phyloP scores from a whole-genome alignment of 805 yeast species.

The Ogataea saltuana region DNA sequence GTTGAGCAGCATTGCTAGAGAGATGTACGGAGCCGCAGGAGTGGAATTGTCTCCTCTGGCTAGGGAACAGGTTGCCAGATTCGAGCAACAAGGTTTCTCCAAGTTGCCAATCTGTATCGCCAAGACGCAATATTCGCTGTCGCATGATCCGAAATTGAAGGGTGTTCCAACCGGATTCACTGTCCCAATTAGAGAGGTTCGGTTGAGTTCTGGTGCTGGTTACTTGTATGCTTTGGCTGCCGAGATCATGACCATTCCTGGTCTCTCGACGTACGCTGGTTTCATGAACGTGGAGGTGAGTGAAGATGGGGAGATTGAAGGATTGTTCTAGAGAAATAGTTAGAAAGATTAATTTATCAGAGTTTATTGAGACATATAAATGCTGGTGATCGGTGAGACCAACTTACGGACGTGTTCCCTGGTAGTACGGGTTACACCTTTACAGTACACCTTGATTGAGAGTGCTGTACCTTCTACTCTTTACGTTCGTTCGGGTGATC shows the following conservation, averaged over 20 bases:
- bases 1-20: conserved; percentile 63
- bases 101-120: conserved; percentile 82
- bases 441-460: too few species aligned
- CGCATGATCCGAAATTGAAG: conserved; percentile 79
- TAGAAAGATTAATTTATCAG: too few species aligned
- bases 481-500: too few species aligned
- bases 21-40: conserved; percentile 76
- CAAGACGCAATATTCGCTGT: conserved; percentile 80
- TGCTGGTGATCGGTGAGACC: too few species aligned
- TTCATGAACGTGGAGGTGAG: conserved; percentile 84
- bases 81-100: conserved; percentile 74
- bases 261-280: conserved; percentile 82
- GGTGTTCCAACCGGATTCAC: conserved; percentile 82
- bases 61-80: conserved; percentile 63
- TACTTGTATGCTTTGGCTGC: conserved; percentile 84
- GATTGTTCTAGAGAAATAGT: conserved; percentile 62
- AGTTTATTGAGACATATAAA: too few species aligned
- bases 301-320: conserved; percentile 80
- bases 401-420: too few species aligned
- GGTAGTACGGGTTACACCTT: too few species aligned
- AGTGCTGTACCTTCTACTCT: too few species aligned
- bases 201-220: conserved; percentile 87
- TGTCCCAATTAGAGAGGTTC: conserved; percentile 79
- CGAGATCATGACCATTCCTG: conserved; percentile 84
- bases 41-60: conserved; percentile 73